Evolutionary conservation across 2,329 filamentous ascomycete genomes (phyloP).

Genomic region (Fusarium miscanthi): DNA sequence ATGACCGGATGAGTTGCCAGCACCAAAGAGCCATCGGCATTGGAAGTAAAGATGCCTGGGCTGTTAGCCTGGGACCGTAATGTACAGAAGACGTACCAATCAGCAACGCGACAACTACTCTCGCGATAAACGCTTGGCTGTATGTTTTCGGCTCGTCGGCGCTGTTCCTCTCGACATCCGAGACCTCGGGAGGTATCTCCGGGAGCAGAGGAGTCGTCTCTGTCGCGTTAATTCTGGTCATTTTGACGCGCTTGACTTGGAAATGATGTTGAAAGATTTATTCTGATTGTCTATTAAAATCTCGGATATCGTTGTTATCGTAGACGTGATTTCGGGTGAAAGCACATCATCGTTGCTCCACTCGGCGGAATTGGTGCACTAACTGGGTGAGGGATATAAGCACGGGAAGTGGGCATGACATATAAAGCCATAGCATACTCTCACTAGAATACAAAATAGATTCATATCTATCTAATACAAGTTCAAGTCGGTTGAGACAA

Average conservation of each 20-base stretch:
- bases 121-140: background rate
- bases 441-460: accelerated
- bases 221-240: background rate
- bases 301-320: background rate
- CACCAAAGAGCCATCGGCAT: slow-evolving; percentile 72
- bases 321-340: background rate
- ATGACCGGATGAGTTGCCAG: slow-evolving; percentile 73
- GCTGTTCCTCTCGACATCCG: background rate
- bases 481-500: background rate
- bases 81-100: accelerated
- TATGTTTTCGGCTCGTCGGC: background rate
- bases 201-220: background rate
- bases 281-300: background rate
- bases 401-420: background rate
- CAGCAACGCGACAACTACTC: background rate
- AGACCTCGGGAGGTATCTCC: background rate
- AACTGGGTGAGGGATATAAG: background rate
- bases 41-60: slow-evolving; percentile 66
- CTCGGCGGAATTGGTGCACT: background rate
- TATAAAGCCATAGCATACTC: background rate
- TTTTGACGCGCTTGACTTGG: accelerated
- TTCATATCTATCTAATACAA: background rate
- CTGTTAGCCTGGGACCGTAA: accelerated
- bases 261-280: background rate
- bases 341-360: slow-evolving; percentile 1